A percentile compares a stretch with the other conserved stretches of the same genome.
These are phyloP conservation scores for Rhynchospora breviuscula DNA, from an alignment of 176 grass and related monocot genomes.

Conservation along the genomic window DNA sequence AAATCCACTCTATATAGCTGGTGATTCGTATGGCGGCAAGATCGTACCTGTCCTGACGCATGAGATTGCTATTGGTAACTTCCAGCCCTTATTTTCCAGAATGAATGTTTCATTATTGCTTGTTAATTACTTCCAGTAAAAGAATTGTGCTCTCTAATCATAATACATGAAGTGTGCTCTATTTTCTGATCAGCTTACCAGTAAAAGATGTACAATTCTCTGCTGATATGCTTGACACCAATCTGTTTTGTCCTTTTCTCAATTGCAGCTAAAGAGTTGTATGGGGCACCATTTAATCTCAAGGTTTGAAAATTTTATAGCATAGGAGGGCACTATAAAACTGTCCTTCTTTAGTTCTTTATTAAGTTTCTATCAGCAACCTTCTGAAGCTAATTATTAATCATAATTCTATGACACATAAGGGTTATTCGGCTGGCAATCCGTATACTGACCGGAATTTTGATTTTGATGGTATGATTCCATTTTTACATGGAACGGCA, in stretches of 20 bases:
- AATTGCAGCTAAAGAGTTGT: constrained; percentile 10
- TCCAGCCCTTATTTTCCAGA: neutral
- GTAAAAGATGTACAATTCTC: neutral
- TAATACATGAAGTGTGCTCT: neutral
- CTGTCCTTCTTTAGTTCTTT: neutral
- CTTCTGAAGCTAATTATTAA: neutral
- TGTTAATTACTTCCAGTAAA: neutral
- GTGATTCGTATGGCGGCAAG: constrained; percentile 66
- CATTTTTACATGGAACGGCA: constrained; percentile 63
- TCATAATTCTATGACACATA: constrained; percentile 25
- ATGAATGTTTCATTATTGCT: neutral
- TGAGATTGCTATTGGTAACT: constrained; percentile 33
- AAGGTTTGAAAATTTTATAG: constrained; percentile 21
- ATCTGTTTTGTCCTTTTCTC: neutral
- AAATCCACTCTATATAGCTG: constrained; percentile 68
- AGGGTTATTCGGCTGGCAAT: constrained; percentile 62
- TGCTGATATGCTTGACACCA: neutral
- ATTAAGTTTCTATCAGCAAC: neutral
- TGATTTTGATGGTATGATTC: constrained; percentile 40
- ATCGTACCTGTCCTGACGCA: constrained; percentile 46
- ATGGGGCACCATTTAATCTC: constrained; percentile 30
- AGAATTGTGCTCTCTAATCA: neutral
- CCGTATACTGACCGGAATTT: constrained; percentile 29
- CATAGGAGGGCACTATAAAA: neutral
- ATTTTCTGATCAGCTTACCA: neutral